A percentile compares a stretch with the other conserved stretches of the same genome.
Conservation (phyloP, 345 rosid species). For the Ricinus communis region DNA sequence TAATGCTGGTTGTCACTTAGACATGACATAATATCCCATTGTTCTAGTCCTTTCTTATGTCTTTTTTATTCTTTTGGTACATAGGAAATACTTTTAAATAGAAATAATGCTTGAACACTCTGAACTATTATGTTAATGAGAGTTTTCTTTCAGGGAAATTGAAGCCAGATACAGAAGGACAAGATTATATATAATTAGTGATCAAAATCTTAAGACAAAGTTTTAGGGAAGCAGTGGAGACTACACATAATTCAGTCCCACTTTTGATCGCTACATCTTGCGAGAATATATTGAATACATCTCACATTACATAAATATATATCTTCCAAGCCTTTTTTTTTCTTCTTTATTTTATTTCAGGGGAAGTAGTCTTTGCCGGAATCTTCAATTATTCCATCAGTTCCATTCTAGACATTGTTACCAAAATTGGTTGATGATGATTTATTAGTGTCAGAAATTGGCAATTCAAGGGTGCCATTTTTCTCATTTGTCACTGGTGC, state of each 20-base stretch:
- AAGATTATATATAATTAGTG: neutral
- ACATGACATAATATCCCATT: neutral
- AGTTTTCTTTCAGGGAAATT: too few relatives aligned
- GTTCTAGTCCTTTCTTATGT: neutral
- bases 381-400: conserved; percentile 10
- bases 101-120: too few relatives aligned
- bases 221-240: neutral
- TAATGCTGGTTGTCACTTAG: neutral
- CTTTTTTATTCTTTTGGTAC: too few relatives aligned
- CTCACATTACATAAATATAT: neutral
- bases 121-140: too few relatives aligned
- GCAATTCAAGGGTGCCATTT: conserved; percentile 46
- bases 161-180: neutral
- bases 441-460: conserved; percentile 30
- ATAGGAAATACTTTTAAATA: too few relatives aligned
- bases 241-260: neutral
- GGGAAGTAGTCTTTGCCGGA: conserved; percentile 14
- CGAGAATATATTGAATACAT: neutral
- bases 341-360: too few relatives aligned
- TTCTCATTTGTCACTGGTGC: conserved; percentile 27
- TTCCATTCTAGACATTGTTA: conserved; percentile 7
- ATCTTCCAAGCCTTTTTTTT: neutral
- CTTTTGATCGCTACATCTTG: neutral
- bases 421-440: conserved; percentile 19
- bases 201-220: conserved; percentile 4